Base-by-base conservation (phyloP, 306 rosid species). In the Crotalaria pallida region DNA sequence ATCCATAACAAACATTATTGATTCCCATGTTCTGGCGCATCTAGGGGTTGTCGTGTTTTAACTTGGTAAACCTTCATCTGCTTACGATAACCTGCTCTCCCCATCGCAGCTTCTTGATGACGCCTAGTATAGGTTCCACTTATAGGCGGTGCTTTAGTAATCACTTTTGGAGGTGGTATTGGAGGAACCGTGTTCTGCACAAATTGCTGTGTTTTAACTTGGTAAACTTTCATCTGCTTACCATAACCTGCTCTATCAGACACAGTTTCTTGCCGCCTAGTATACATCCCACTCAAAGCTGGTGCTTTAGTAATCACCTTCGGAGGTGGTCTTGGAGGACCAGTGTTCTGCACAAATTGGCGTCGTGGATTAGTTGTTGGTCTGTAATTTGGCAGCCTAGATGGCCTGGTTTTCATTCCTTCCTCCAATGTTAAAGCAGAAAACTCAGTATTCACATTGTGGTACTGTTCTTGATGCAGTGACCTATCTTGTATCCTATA, bases 151-250 rank as follows among this genome's bases (percentile, higher is more conserved):
- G 67, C 79, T 69, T 78, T 89, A 60, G 64, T 82, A 58, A 84
- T 80, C 95, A 96, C 89, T 65, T 84, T 87, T 52, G 88, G 79
- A 40, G 92, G 82, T 8, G 91, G 88, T n/a, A 51, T 29, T 19
- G 89, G 86, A 84, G 87, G 91, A 18, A 72, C 75, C 16, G 8
- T 63, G 71, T 67, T 77, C 70, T 79, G 88, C 77, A 58, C 23
- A 77, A 60, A 66, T 48, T 48, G 82, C n/a, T n/a, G 79, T 31
- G 81, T 58, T 81, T 86, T 87, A 53, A 78, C 87, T 77, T 73
- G 95, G 83, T 92, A 88, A 44, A 81, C 79, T 71, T 77, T 89
- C 69, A 40, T 56, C 58, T 60, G 86, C 83, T 77, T 88, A 58
- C 82, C 87, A 50, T 69, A 65, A 44, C 67, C 36, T 68, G 61